Base-by-base conservation (phyloP, 768 basidiomycete species). In the Psilocybe cubensis region DNA sequence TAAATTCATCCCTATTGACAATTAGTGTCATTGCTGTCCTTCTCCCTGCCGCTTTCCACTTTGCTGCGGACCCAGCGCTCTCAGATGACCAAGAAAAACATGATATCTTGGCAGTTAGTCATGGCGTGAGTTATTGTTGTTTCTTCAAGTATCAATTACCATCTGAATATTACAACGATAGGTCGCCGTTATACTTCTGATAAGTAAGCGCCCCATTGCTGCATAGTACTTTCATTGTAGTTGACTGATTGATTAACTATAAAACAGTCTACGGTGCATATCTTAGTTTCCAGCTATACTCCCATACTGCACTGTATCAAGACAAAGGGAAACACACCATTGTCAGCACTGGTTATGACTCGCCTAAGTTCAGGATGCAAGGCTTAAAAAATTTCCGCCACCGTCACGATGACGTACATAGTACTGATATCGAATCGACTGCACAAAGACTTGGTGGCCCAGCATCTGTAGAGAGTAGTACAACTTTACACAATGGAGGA, bases 21-120 rank as follows among this genome's bases (percentile, higher is more conserved):
- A 77, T 94, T 51, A 91, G 91, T 62, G 92, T 93, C 49, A 87
- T 90, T 64, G 92, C 87, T 49, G 78, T 93, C 9, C 76, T 94
- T 8, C 74, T 94, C 17, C 91, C 91, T 5, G 90, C 89, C 23
- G 92, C 89, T 1, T 95, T 91, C 72, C 87, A 92, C 60, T 80
- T 88, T 59, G 75, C 83, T 6, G 72, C 72, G 23, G 64, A 68
- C 41, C 59, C 63, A 2, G 8, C 58, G 21, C 53, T 72, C 2
- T 56, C 66, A 40, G 52, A 66, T 52, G 43, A 70, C 31, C 42
- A 58, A 48, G 78, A 83, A 58, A 64, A 56, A 14, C 42, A 61
- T 5, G 80, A 82, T 58, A 84, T 91, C 44, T 72, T 93, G 35
- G 73, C 79, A 57, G 82, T 90, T 70, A 92, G 90, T 63, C 91